A percentile compares a stretch with the other conserved stretches of the same genome.
Evolutionary conservation across 495 filamentous ascomycete genomes (phyloP).

Genomic region (Jackrogersella minutella): DNA sequence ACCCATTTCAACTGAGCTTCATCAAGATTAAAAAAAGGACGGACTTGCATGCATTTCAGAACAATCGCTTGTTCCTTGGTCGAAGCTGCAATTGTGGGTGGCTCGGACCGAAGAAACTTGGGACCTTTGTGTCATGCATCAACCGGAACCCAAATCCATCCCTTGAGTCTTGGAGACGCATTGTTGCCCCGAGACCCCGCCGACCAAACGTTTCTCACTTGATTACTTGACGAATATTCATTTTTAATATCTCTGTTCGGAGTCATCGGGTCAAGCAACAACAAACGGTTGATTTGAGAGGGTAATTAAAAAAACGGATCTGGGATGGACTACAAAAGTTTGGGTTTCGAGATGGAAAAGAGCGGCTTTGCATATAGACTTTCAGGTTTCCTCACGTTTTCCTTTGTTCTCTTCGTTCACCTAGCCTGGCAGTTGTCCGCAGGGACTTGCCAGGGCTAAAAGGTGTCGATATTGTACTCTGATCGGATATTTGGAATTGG

Average conservation of each 20-base stretch:
- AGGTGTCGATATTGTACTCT: constrained; percentile 42
- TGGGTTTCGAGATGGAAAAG: constrained; percentile 49
- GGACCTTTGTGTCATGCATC: constrained; percentile 21
- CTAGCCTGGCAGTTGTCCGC: constrained; percentile 35
- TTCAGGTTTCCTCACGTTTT: constrained; percentile 42
- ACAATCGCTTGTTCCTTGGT: constrained; percentile 25
- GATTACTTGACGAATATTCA: constrained; percentile 32
- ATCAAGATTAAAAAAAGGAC: constrained; percentile 11
- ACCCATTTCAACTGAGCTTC: constrained; percentile 12
- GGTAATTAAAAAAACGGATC: constrained; percentile 34
- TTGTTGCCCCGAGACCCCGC: constrained; percentile 30
- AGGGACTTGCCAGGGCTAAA: constrained; percentile 28
- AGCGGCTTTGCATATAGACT: constrained; percentile 56
- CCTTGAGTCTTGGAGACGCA: constrained; percentile 36
- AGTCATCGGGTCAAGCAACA: constrained; percentile 42
- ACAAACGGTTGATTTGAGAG: constrained; percentile 29
- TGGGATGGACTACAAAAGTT: constrained; percentile 47
- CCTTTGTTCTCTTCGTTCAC: constrained; percentile 43
- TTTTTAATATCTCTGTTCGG: constrained; percentile 44
- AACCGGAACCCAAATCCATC: constrained; percentile 19
- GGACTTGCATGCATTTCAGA: not conserved
- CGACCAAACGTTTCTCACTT: constrained; percentile 24
- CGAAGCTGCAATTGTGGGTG: constrained; percentile 16
- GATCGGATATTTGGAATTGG: constrained; percentile 38
- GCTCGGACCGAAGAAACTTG: constrained; percentile 23